Percentiles rank a stretch among this genome's conserved stretches.
These are phyloP conservation scores for Wallacemonas sp. DNA, from an alignment of 208 protist genomes.

Conservation along the genomic window DNA sequence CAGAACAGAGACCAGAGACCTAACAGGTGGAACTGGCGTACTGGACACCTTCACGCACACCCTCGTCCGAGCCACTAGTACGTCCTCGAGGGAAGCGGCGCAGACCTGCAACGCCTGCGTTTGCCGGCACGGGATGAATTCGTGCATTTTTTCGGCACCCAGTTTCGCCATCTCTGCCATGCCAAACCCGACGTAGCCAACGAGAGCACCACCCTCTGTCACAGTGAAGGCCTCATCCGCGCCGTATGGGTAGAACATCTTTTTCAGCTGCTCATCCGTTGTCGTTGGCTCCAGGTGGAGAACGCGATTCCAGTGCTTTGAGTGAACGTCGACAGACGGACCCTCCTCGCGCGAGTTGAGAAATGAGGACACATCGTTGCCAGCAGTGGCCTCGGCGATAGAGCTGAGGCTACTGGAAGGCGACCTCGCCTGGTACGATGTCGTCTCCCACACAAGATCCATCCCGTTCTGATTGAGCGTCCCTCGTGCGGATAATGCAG, in stretches of 20 bases:
- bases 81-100: constrained; percentile 49
- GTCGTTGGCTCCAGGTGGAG: constrained; percentile 51
- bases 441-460: constrained; percentile 14
- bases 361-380: constrained; percentile 74
- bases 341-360: constrained; percentile 41
- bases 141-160: constrained; percentile 77
- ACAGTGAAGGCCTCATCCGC: constrained; percentile 77
- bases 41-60: not conserved
- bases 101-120: constrained; percentile 58
- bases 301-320: constrained; percentile 72
- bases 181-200: constrained; percentile 81
- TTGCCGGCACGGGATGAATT: constrained; percentile 79
- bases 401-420: constrained; percentile 55
- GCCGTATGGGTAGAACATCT: constrained; percentile 85
- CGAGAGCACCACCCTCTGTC: constrained; percentile 20
- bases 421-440: constrained; percentile 11
- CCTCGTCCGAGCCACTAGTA: constrained; percentile 34
- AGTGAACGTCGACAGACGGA: constrained; percentile 19
- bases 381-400: constrained; percentile 65
- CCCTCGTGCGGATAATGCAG: not conserved
- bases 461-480: not conserved
- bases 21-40: constrained; percentile 12
- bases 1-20: constrained; percentile 33
- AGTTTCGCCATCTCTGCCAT: constrained; percentile 63
- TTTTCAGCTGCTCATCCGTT: constrained; percentile 52